Percentiles rank a stretch among this genome's conserved stretches.
Conservation (phyloP, 352 stramenopile genomes). For the Phytopythium vexans region DNA sequence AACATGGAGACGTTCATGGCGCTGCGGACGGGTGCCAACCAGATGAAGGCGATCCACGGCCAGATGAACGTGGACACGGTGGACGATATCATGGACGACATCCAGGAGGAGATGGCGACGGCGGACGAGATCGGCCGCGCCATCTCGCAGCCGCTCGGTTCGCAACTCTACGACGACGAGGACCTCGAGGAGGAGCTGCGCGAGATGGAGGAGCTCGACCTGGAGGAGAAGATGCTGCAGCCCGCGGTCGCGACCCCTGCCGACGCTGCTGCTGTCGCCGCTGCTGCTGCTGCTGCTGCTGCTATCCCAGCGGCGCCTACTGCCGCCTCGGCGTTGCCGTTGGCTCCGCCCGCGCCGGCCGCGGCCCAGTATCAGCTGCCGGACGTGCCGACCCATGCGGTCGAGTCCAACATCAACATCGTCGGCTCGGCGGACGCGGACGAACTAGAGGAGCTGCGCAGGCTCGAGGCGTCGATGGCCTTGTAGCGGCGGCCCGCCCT, state of each 20-base stretch:
- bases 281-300: slow-evolving; percentile 13
- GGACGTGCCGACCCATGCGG: slow-evolving; percentile 68
- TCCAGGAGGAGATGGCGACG: slow-evolving; percentile 96
- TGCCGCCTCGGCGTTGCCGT: slow-evolving; percentile 6
- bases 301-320: slow-evolving; percentile 9
- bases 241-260: slow-evolving; percentile 21
- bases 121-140: slow-evolving; percentile 93
- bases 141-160: slow-evolving; percentile 93
- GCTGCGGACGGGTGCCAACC: slow-evolving; percentile 88
- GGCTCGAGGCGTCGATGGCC: slow-evolving; percentile 85
- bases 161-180: slow-evolving; percentile 91
- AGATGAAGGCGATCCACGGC: slow-evolving; percentile 95
- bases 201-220: slow-evolving; percentile 90
- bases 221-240: slow-evolving; percentile 86
- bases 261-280: slow-evolving; percentile 14
- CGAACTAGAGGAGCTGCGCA: slow-evolving; percentile 80
- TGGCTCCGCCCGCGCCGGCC: slow-evolving; percentile 17
- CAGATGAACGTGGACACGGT: slow-evolving; percentile 97
- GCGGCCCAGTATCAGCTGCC: slow-evolving; percentile 64
- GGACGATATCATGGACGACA: slow-evolving; percentile 98
- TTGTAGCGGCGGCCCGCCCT: slow-evolving; percentile 28
- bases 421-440: slow-evolving; percentile 71
- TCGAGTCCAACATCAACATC: slow-evolving; percentile 79
- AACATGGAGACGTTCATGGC: slow-evolving; percentile 98
- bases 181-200: slow-evolving; percentile 94